Base-by-base conservation (phyloP, 2,329 filamentous ascomycete species). In the Cordyceps militaris region DNA sequence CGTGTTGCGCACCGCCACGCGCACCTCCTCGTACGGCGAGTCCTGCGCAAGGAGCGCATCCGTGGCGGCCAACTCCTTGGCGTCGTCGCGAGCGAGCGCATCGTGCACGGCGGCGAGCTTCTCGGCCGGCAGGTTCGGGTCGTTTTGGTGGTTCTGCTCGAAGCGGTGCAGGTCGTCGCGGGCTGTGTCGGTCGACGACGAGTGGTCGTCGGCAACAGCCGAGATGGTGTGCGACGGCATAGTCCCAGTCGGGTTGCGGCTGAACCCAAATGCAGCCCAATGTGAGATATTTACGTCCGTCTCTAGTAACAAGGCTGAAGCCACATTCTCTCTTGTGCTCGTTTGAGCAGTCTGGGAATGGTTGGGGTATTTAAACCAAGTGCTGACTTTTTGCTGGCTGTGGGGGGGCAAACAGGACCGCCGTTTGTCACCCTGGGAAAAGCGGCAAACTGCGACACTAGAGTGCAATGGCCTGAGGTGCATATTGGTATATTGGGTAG, bases 1-100 rank as follows among this genome's bases (percentile, higher is more conserved):
- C 2, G 66, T 71, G 49, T 74, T 73, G 23, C 73, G 71, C 10
- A 79, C 76, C n/a, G 63, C 63, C 2, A 60, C 61, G 48, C 63
- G 63, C 2, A 64, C 63, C 43, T 65, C 62, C 54, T 70, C 67
- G 58, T 74, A 74, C 0, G 73, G 73, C 13, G 72, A 74, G 60
- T 73, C 61, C 6, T 73, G 69, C 6, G 62, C 67, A 21, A 73
- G 70, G 4, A 70, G 57, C 14, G 63, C 57, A 30, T 73, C 70
- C 4, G 63, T 66, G 21, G 67, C 66, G 14, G 66, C 44, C 21
- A 71, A 68, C 21, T 71, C 68, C 16, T 66, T 64, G 6, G 63
- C 44, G 28, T 72, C 66, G 36, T 67, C 69, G 60, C 69, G 62
- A 8, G 66, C 60, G 11, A 72, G 51, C 7, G 66, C 69, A 30